phyloP scores from a whole-genome alignment of 2,329 filamentous ascomycete genomes.

The Penicillium crustosum region DNA sequence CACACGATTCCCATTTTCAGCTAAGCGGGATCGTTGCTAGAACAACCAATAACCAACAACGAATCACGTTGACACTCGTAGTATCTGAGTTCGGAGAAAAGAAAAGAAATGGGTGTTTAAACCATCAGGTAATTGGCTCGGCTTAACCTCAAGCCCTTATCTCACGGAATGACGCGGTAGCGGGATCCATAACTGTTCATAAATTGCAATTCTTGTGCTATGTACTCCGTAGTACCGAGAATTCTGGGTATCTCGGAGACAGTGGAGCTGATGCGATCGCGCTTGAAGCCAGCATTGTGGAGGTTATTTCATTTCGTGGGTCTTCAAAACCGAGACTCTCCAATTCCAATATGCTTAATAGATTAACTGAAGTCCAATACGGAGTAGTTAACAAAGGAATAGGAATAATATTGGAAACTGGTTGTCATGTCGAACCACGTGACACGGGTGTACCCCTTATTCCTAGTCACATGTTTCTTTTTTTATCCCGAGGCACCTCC shows the following conservation, averaged over 20 bases:
- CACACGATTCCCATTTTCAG: constrained; percentile 5
- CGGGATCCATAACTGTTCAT: neutral
- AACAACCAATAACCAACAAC: constrained; percentile 7
- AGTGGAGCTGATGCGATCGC: constrained; percentile 2
- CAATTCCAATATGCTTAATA: neutral
- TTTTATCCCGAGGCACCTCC: neutral
- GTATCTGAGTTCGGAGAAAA: neutral
- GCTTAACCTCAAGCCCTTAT: neutral
- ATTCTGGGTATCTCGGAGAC: neutral
- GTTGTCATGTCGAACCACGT: neutral
- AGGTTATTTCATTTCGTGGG: neutral
- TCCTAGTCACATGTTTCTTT: constrained; percentile 1
- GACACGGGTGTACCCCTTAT: neutral
- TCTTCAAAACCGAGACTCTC: neutral
- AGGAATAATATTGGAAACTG: neutral
- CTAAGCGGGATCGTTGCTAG: constrained; percentile 15
- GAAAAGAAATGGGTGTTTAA: neutral
- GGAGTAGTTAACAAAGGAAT: neutral
- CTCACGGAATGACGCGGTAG: neutral
- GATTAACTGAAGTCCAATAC: neutral
- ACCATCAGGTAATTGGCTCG: neutral
- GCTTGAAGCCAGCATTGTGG: neutral
- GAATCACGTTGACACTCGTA: neutral
- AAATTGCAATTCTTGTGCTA: neutral
- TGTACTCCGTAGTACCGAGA: neutral